phyloP scores from a whole-genome alignment of 2,329 filamentous ascomycete species.

The Fusarium redolens region DNA sequence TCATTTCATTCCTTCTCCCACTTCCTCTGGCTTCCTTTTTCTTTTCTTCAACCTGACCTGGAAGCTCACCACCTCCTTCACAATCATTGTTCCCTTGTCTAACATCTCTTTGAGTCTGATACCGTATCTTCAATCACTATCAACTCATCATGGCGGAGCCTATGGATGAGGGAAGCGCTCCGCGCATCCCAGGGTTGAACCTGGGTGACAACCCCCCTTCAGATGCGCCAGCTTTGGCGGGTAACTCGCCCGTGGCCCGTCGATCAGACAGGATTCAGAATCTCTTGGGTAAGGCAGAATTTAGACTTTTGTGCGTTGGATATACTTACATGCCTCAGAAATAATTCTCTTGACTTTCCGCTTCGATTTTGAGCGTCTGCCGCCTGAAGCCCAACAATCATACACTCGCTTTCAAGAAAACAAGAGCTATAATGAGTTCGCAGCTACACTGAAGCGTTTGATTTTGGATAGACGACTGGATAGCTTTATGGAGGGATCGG shows the following conservation, averaged over 20 bases:
- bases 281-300: conserved; percentile 9
- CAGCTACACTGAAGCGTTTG: conserved; percentile 20
- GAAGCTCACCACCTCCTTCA: neutral
- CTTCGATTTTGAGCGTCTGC: conserved; percentile 25
- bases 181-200: neutral
- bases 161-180: neutral
- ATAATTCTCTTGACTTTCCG: conserved; percentile 18
- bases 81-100: neutral
- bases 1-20: neutral
- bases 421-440: conserved; percentile 9
- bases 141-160: conserved; percentile 17
- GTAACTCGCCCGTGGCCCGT: neutral
- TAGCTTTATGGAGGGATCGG: conserved; percentile 26
- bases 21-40: neutral
- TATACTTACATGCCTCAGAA: conserved; percentile 25
- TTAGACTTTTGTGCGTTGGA: accelerated
- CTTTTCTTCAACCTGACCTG: neutral
- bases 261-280: conserved; percentile 11
- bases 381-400: conserved; percentile 17
- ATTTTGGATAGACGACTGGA: conserved; percentile 30
- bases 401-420: conserved; percentile 19
- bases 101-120: neutral
- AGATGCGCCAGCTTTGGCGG: neutral
- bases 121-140: neutral
- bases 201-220: neutral